phyloP scores from a whole-genome alignment of 108 stramenopile species.

The Skeletonema costatum region DNA sequence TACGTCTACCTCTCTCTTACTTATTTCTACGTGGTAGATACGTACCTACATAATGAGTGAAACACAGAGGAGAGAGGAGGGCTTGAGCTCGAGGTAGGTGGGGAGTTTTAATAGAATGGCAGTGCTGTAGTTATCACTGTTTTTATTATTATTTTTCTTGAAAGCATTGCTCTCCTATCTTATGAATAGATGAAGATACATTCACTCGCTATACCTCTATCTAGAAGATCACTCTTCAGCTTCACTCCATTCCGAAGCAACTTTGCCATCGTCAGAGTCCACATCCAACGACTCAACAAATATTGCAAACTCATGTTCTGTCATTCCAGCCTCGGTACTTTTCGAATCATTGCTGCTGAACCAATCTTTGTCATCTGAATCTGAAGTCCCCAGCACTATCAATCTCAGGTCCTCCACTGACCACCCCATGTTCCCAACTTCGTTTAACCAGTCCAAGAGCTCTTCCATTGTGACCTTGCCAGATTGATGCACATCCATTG shows the following conservation, averaged over 20 bases:
- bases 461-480: slow-evolving; percentile 42
- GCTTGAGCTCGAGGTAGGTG: too few relatives aligned
- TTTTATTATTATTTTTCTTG: too few relatives aligned
- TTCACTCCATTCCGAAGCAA: background rate
- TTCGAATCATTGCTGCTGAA: slow-evolving; percentile 13
- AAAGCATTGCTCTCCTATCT: too few relatives aligned
- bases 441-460: slow-evolving; percentile 32
- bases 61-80: too few relatives aligned
- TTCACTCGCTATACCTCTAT: too few relatives aligned
- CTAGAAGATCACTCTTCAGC: background rate
- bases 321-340: slow-evolving; percentile 27
- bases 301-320: slow-evolving; percentile 38
- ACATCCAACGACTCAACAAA: slow-evolving; percentile 40
- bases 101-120: too few relatives aligned
- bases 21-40: too few relatives aligned
- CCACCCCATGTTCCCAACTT: slow-evolving; percentile 31
- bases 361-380: slow-evolving; percentile 7
- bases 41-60: too few relatives aligned
- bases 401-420: slow-evolving; percentile 21
- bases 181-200: too few relatives aligned
- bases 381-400: slow-evolving; percentile 17
- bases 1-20: too few relatives aligned
- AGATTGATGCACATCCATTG: slow-evolving; percentile 41
- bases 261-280: background rate
- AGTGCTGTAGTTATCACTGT: too few relatives aligned